A percentile compares a stretch with the other conserved stretches of the same genome.
phyloP scores from a whole-genome alignment of 192 early-diverging fungal species.

The Dissophora globulifera region DNA sequence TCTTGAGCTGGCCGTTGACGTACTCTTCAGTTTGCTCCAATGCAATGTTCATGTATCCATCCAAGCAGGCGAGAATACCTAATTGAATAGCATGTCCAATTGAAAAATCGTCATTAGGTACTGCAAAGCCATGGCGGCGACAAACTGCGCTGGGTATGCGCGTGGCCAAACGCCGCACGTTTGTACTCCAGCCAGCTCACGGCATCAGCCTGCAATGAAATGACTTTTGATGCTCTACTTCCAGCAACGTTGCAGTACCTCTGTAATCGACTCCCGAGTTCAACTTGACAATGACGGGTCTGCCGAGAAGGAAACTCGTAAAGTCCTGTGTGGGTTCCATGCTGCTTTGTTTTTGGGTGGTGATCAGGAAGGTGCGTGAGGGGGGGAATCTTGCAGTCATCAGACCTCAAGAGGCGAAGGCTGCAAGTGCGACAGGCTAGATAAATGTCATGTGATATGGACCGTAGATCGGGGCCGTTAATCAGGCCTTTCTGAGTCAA shows the following conservation, averaged over 20 bases:
- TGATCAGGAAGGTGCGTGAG: neutral
- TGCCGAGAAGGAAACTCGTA: slow-evolving; percentile 84
- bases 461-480: neutral
- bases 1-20: slow-evolving; percentile 92
- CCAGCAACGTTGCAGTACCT: no score
- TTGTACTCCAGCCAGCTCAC: no score
- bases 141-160: no score
- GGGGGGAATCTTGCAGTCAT: neutral
- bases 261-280: slow-evolving; percentile 97
- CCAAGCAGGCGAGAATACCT: slow-evolving; percentile 91
- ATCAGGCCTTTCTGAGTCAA: neutral
- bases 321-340: slow-evolving; percentile 89
- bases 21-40: slow-evolving; percentile 96
- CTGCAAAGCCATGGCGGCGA: no score
- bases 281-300: slow-evolving; percentile 88
- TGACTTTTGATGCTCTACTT: no score
- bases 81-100: no score
- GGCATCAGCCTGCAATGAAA: no score
- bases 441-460: neutral
- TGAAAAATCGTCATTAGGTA: no score
- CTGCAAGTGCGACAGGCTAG: neutral
- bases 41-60: slow-evolving; percentile 98
- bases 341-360: slow-evolving; percentile 13
- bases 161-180: no score
- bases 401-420: neutral